phyloP scores from a whole-genome alignment of 345 rosid genomes.

The Bruguiera gymnorhiza region DNA sequence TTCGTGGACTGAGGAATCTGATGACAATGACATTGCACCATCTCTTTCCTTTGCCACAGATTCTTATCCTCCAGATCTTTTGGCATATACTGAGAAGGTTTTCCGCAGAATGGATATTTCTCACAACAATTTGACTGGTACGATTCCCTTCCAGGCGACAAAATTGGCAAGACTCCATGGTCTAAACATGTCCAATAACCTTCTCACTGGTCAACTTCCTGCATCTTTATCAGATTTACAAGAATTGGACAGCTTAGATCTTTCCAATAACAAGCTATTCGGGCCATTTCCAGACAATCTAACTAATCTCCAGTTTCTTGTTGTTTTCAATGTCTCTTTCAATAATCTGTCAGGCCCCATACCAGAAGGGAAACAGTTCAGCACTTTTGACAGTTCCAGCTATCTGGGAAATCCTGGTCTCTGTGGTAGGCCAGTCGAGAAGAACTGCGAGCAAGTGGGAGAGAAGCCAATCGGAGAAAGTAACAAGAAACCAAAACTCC shows the following conservation, averaged over 20 bases:
- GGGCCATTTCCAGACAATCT: slow-evolving; percentile 8
- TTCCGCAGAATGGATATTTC: slow-evolving; percentile 15
- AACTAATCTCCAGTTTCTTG: fast-evolving
- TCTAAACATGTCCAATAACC: slow-evolving; percentile 15
- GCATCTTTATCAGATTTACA: neutral
- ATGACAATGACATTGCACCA: neutral
- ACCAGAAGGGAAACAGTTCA: slow-evolving; percentile 1
- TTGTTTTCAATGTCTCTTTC: neutral
- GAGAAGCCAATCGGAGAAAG: too few relatives aligned
- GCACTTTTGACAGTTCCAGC: neutral
- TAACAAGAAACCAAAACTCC: too few relatives aligned
- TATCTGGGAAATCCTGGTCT: slow-evolving; percentile 7
- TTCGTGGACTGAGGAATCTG: neutral
- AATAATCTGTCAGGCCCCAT: slow-evolving; percentile 18
- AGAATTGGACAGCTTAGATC: neutral
- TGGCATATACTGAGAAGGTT: neutral
- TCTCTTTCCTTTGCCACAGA: neutral
- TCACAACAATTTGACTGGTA: slow-evolving; percentile 12
- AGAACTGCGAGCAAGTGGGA: neutral
- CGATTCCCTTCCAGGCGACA: slow-evolving; percentile 10
- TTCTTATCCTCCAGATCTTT: neutral
- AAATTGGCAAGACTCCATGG: neutral
- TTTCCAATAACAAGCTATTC: slow-evolving; percentile 13
- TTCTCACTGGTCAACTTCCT: slow-evolving; percentile 18
- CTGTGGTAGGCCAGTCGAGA: neutral